Percentiles rank a stretch among this genome's conserved stretches.
These are phyloP conservation scores for Orychophragmus violaceus DNA, from an alignment of 345 rosid genomes.

Conservation along the genomic window DNA sequence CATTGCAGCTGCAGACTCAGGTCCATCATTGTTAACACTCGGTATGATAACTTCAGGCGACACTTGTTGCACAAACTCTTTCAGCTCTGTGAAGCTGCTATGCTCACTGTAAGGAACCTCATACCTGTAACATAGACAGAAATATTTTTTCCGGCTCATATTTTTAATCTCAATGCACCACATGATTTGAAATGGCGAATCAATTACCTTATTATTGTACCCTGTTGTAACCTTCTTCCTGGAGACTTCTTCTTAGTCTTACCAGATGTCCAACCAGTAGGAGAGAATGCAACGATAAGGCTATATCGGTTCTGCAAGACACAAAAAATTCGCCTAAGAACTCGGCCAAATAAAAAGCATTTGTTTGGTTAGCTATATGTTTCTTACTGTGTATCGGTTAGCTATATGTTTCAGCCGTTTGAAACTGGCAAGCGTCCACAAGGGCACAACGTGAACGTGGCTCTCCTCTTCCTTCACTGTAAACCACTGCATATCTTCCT, in stretches of 20 bases:
- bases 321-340: background rate
- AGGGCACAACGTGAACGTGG: slow-evolving; percentile 86
- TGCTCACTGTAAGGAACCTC: slow-evolving; percentile 98
- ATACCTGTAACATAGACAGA: slow-evolving; percentile 39
- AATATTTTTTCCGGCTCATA: background rate
- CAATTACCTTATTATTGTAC: slow-evolving; percentile 83
- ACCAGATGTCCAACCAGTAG: slow-evolving; percentile 91
- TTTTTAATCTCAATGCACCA: background rate
- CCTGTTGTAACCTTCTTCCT: slow-evolving; percentile 90
- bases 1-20: slow-evolving; percentile 70
- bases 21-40: slow-evolving; percentile 77
- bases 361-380: background rate
- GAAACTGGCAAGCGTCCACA: slow-evolving; percentile 98
- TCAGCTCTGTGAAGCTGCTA: slow-evolving; percentile 75
- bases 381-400: slow-evolving; percentile 70
- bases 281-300: slow-evolving; percentile 88
- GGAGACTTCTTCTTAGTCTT: slow-evolving; percentile 79
- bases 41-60: slow-evolving; percentile 76
- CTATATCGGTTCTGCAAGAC: slow-evolving; percentile 56
- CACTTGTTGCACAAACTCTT: slow-evolving; percentile 67
- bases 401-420: slow-evolving; percentile 75
- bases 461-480: slow-evolving; percentile 78
- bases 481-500: slow-evolving; percentile 88
- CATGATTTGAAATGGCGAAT: background rate
- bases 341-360: background rate